Evolutionary conservation across 202 grass and related monocot species (phyloP).

Genomic region (Carex sylvatica): DNA sequence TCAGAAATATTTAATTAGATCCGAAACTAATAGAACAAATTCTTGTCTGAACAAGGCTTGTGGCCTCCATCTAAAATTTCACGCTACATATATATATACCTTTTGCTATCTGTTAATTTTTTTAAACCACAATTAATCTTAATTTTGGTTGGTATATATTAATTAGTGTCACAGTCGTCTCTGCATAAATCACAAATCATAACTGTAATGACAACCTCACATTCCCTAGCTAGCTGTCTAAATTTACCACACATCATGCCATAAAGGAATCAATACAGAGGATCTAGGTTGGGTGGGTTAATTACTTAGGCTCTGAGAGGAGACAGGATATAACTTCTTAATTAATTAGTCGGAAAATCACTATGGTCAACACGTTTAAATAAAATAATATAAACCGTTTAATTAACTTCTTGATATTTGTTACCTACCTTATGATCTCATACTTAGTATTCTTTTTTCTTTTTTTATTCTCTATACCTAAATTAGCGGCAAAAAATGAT

Average conservation of each 20-base stretch:
- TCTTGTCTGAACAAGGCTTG: too few species aligned
- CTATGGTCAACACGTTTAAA: neutral
- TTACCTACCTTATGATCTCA: neutral
- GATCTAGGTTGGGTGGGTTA: neutral
- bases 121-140: neutral
- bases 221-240: neutral
- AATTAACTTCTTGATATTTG: constrained; percentile 4
- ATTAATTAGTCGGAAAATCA: neutral
- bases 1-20: too few species aligned
- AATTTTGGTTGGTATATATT: neutral
- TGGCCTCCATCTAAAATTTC: too few species aligned
- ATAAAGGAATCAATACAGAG: neutral
- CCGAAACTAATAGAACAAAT: too few species aligned
- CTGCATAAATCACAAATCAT: neutral
- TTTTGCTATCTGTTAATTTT: too few species aligned
- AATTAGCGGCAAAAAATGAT: neutral
- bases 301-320: neutral
- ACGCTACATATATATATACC: too few species aligned
- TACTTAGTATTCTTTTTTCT: neutral
- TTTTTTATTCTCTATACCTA: constrained; percentile 4
- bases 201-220: neutral
- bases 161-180: neutral
- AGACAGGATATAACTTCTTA: neutral
- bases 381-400: constrained; percentile 5
- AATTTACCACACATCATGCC: neutral